These are phyloP conservation scores for Pelagophyceae sp. DNA, from an alignment of 352 stramenopile species.

Conservation along the genomic window DNA sequence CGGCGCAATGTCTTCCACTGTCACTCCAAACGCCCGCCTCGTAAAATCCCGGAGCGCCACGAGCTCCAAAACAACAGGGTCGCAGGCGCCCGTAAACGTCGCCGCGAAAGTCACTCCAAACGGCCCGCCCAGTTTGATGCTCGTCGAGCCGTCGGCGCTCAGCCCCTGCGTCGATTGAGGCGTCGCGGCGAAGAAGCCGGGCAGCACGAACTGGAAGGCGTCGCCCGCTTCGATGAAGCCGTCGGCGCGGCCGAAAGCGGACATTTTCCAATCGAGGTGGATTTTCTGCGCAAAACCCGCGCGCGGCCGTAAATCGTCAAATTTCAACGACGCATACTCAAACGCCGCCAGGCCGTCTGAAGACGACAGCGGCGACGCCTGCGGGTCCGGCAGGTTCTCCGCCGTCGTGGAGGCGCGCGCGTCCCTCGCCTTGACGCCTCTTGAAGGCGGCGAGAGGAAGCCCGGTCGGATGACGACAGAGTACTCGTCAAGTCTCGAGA, in stretches of 20 bases:
- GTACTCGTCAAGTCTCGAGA: too few species aligned
- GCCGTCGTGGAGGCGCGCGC: too few species aligned
- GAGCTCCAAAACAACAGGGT: background rate
- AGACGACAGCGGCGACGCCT: too few species aligned
- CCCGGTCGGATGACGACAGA: too few species aligned
- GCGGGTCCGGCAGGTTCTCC: too few species aligned
- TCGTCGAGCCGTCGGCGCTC: background rate
- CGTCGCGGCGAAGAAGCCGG: background rate
- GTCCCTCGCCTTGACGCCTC: too few species aligned
- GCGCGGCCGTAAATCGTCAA: too few species aligned
- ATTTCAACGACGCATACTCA: too few species aligned
- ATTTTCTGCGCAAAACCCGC: too few species aligned
- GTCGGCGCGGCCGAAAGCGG: too few species aligned
- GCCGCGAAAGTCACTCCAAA: background rate
- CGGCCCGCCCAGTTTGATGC: background rate
- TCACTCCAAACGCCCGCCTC: background rate
- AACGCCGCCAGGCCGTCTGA: too few species aligned
- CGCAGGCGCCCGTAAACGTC: background rate
- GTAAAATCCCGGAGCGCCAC: background rate
- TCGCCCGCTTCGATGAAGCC: background rate
- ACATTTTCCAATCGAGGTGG: background rate
- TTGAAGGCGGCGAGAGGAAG: too few species aligned
- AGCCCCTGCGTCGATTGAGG: background rate
- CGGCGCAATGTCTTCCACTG: background rate
- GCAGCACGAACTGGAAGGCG: background rate